Conservation (phyloP, 805 yeast species). For the Barnettozyma sp. region DNA sequence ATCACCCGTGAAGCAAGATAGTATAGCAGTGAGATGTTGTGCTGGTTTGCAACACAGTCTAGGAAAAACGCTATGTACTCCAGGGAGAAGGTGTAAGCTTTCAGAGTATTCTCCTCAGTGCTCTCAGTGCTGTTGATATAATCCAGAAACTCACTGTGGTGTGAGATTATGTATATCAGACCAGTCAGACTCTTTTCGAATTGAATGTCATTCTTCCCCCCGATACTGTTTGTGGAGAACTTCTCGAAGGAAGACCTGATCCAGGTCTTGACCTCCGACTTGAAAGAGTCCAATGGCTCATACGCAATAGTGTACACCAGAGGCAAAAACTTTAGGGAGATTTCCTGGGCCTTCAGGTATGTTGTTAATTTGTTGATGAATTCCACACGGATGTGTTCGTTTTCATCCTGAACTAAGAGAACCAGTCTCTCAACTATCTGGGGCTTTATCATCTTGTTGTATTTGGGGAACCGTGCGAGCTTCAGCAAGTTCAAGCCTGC, state of each 20-base stretch:
- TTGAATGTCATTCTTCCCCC: slow-evolving; percentile 36
- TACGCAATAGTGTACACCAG: slow-evolving; percentile 67
- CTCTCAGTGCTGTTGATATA: slow-evolving; percentile 28
- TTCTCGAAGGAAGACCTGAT: slow-evolving; percentile 42
- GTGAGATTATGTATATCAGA: slow-evolving; percentile 63
- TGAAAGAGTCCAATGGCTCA: slow-evolving; percentile 56
- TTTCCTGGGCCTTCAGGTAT: slow-evolving; percentile 40
- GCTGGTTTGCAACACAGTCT: slow-evolving; percentile 51
- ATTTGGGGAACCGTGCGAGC: slow-evolving; percentile 48
- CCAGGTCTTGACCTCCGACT: slow-evolving; percentile 58
- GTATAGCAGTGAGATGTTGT: slow-evolving; percentile 65
- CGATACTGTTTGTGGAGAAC: too few species aligned
- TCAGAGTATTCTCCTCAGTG: slow-evolving; percentile 25
- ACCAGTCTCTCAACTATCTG: slow-evolving; percentile 45
- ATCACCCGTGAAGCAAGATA: slow-evolving; percentile 74
- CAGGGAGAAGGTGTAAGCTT: slow-evolving; percentile 47
- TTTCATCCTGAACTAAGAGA: slow-evolving; percentile 61
- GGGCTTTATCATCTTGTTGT: slow-evolving; percentile 47
- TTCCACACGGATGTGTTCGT: slow-evolving; percentile 44
- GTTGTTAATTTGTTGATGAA: slow-evolving; percentile 47
- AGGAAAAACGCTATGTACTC: slow-evolving; percentile 57
- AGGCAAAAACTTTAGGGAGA: slow-evolving; percentile 63
- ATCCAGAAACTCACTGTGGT: slow-evolving; percentile 58
- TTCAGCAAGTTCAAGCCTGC: slow-evolving; percentile 65
- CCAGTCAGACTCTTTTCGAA: slow-evolving; percentile 66